These are phyloP conservation scores for Cercophora samala DNA, from an alignment of 495 filamentous ascomycete species.

Conservation along the genomic window DNA sequence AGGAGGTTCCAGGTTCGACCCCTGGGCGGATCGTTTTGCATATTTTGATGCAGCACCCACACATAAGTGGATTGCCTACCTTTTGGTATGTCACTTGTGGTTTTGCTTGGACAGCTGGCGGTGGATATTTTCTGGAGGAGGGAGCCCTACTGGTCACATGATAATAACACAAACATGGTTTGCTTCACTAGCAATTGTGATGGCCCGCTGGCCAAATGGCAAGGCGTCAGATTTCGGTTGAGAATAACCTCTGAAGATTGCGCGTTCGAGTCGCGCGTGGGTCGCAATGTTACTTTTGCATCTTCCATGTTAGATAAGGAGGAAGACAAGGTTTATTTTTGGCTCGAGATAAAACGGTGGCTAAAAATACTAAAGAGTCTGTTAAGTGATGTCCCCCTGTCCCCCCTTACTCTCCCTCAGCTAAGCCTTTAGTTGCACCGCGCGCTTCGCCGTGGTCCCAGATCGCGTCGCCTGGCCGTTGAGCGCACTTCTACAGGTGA, in stretches of 20 bases:
- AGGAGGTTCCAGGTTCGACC: conserved; percentile 7
- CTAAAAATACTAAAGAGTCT: not conserved
- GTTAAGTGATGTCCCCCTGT: no score
- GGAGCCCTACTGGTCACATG: not conserved
- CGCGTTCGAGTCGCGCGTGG: conserved; percentile 9
- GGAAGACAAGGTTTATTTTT: not conserved
- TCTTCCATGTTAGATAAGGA: not conserved
- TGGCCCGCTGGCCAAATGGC: conserved; percentile 5
- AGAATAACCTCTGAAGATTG: conserved; percentile 2
- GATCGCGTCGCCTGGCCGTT: conserved; percentile 7
- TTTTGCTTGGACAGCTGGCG: not conserved
- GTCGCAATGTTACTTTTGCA: conserved; percentile 3
- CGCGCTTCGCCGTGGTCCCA: conserved; percentile 17
- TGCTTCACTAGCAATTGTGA: not conserved
- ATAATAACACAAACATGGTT: not conserved
- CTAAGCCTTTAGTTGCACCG: not conserved
- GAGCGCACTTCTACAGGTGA: conserved; percentile 17
- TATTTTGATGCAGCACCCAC: no score
- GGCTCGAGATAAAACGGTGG: not conserved
- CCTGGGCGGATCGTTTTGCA: conserved; percentile 5
- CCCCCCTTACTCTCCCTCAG: not conserved
- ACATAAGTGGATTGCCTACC: no score
- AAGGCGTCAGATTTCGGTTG: conserved; percentile 8
- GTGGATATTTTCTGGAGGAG: no score
- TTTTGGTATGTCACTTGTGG: no score